phyloP scores from a whole-genome alignment of 176 grass and related monocot species.

The Typha latifolia region DNA sequence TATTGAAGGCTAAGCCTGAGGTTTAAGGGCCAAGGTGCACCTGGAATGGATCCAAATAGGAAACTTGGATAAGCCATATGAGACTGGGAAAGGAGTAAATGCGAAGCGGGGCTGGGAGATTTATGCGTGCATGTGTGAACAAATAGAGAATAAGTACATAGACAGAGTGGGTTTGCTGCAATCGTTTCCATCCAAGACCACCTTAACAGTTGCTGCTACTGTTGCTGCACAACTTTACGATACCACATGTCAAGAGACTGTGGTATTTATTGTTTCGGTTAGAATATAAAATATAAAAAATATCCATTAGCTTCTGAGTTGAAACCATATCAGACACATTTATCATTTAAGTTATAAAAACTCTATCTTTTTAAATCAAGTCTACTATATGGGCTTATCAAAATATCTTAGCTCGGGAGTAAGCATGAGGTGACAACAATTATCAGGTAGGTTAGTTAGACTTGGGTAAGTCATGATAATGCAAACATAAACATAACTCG shows the following conservation, averaged over 20 bases:
- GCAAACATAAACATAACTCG: no score
- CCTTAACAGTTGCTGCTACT: conserved; percentile 28
- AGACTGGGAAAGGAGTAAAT: conserved; percentile 19
- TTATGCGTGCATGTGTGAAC: conserved; percentile 44
- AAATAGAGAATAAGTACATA: conserved; percentile 28
- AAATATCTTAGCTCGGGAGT: no score
- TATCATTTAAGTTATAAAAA: no score
- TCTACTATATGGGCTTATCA: no score
- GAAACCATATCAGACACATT: no score
- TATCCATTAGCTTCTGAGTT: no score
- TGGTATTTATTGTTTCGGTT: conserved; percentile 23
- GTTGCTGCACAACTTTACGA: conserved; percentile 22
- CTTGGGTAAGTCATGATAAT: no score
- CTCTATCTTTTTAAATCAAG: no score
- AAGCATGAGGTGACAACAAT: no score
- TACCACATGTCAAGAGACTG: conserved; percentile 19
- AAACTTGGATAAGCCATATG: conserved; percentile 39
- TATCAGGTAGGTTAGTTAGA: no score
- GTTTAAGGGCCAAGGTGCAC: conserved; percentile 18
- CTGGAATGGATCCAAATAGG: conserved; percentile 53
- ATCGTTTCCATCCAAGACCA: conserved; percentile 14
- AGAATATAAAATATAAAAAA: no score
- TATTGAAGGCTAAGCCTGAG: neutral
- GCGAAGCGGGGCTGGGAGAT: conserved; percentile 27
- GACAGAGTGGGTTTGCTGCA: neutral